A percentile compares a stretch with the other conserved stretches of the same genome.
Evolutionary conservation across 371 early-diverging fungal species (phyloP).

Genomic region (Thermomucor indicae-seudaticae): DNA sequence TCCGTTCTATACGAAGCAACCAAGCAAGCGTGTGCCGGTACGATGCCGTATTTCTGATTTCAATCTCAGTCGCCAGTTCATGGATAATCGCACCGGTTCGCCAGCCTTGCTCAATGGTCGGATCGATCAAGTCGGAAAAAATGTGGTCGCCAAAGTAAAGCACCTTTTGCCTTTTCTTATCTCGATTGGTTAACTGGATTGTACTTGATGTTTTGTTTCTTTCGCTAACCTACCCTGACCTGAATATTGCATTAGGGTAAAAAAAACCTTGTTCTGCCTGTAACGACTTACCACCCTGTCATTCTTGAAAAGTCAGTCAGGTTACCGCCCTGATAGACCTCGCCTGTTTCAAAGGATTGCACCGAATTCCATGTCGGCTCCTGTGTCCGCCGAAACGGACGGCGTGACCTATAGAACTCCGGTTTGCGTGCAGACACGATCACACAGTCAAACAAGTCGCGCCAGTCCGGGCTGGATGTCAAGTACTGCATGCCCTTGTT

Average conservation of each 20-base stretch:
- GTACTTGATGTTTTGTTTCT: neutral
- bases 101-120: constrained; percentile 66
- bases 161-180: constrained; percentile 49
- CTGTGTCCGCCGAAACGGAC: constrained; percentile 51
- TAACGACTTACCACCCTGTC: constrained; percentile 50
- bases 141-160: constrained; percentile 70
- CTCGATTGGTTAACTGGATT: no score
- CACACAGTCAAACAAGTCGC: constrained; percentile 62
- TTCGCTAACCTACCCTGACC: constrained; percentile 7
- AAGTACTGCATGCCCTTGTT: constrained; percentile 50
- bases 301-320: constrained; percentile 49
- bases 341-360: constrained; percentile 47
- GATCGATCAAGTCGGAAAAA: constrained; percentile 63
- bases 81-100: constrained; percentile 67
- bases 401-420: constrained; percentile 50
- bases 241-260: neutral
- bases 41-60: constrained; percentile 43
- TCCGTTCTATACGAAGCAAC: constrained; percentile 49
- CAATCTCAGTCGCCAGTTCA: constrained; percentile 57
- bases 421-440: constrained; percentile 61
- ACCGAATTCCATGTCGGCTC: constrained; percentile 54
- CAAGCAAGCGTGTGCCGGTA: constrained; percentile 54
- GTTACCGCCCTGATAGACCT: constrained; percentile 64
- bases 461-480: constrained; percentile 50
- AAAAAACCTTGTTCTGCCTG: no score